Conservation (phyloP, 2,329 filamentous ascomycete species). For the Alternaria sp. region DNA sequence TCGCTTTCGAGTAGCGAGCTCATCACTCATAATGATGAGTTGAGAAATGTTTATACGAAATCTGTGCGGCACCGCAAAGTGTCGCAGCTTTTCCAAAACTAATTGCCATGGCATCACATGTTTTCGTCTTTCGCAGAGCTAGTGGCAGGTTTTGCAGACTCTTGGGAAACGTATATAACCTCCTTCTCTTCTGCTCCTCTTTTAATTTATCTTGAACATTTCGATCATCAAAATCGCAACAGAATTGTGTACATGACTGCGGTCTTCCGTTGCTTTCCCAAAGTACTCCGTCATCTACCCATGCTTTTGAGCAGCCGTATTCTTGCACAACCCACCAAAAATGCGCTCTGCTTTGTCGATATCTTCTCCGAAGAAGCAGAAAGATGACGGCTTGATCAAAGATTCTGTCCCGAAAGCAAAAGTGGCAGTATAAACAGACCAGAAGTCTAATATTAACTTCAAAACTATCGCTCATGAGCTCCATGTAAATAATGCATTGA, state of each 20-base stretch:
- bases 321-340: not conserved
- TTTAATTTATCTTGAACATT: too few species aligned
- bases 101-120: not conserved
- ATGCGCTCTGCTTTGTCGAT: not conserved
- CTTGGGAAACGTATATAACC: not conserved
- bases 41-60: not conserved
- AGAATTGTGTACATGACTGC: too few species aligned
- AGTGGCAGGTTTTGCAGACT: not conserved
- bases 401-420: too few species aligned
- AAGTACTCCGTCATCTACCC: not conserved
- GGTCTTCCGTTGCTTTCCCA: not conserved
- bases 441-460: too few species aligned
- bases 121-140: not conserved
- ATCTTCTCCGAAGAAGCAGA: not conserved
- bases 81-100: not conserved
- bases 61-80: not conserved
- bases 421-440: too few species aligned
- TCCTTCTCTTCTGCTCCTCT: not conserved
- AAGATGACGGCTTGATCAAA: too few species aligned
- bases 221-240: too few species aligned
- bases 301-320: not conserved
- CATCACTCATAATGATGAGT: not conserved
- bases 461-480: too few species aligned
- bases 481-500: too few species aligned
- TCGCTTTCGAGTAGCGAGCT: not conserved